These are phyloP conservation scores for Trichoderma sp. DNA, from an alignment of 2,329 filamentous ascomycete genomes.

Conservation along the genomic window DNA sequence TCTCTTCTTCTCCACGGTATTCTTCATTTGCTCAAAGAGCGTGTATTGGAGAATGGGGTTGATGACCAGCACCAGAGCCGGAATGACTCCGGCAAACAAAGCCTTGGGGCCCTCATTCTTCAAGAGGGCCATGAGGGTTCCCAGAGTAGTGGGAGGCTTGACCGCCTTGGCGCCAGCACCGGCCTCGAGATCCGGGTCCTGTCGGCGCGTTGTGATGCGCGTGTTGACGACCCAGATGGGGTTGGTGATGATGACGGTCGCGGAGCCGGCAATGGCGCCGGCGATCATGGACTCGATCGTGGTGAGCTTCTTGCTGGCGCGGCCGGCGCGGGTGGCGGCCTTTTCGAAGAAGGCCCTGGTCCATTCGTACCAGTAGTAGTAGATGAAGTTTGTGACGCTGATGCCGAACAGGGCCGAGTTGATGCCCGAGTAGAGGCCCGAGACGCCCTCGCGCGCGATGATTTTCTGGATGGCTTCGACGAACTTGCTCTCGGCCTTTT, in stretches of 20 bases:
- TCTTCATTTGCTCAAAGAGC: constrained; percentile 98
- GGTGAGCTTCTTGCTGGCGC: constrained; percentile 78
- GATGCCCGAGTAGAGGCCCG: constrained; percentile 88
- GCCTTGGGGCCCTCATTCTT: constrained; percentile 80
- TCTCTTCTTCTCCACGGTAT: constrained; percentile 70
- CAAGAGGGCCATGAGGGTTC: constrained; percentile 78
- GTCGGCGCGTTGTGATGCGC: constrained; percentile 88
- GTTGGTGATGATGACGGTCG: constrained; percentile 94
- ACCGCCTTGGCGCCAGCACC: constrained; percentile 38
- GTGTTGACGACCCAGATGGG: constrained; percentile 99
- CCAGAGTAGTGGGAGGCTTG: constrained; percentile 71
- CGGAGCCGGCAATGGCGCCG: constrained; percentile 88
- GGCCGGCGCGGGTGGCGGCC: constrained; percentile 71
- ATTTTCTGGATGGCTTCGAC: constrained; percentile 82
- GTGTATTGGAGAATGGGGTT: constrained; percentile 99
- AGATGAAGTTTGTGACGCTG: constrained; percentile 98
- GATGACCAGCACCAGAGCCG: constrained; percentile 90
- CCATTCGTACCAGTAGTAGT: constrained; percentile 99
- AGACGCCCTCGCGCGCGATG: constrained; percentile 84
- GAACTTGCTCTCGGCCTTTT: constrained; percentile 83
- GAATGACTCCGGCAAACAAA: constrained; percentile 89
- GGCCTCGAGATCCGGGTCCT: constrained; percentile 48
- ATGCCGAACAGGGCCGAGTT: constrained; percentile 96
- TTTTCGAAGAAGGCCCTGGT: constrained; percentile 82
- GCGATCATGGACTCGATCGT: constrained; percentile 94